phyloP scores from a whole-genome alignment of 306 rosid species.

The Argentina anserina region DNA sequence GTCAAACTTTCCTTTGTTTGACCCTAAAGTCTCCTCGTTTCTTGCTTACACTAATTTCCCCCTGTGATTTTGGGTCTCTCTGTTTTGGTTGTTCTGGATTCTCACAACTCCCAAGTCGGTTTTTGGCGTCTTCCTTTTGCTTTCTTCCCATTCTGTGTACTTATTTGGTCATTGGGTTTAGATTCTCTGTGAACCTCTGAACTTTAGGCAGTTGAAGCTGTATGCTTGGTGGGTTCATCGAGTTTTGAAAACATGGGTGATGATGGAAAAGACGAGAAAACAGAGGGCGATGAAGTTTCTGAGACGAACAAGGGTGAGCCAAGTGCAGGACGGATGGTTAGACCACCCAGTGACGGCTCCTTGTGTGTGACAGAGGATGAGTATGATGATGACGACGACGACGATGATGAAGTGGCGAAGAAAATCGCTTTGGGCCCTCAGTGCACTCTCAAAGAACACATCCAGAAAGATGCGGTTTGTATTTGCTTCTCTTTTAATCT shows the following conservation, averaged over 20 bases:
- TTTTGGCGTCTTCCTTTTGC: slow-evolving; percentile 16
- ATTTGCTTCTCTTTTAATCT: neutral
- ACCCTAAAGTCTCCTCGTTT: slow-evolving; percentile 25
- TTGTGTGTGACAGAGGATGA: slow-evolving; percentile 73
- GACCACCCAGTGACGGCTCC: slow-evolving; percentile 57
- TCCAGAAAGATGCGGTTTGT: slow-evolving; percentile 83
- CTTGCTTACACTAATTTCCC: slow-evolving; percentile 1
- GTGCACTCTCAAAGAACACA: slow-evolving; percentile 73
- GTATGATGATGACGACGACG: slow-evolving; percentile 83
- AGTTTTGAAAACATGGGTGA: slow-evolving; percentile 73
- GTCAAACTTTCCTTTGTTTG: slow-evolving; percentile 38
- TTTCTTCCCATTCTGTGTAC: slow-evolving; percentile 13
- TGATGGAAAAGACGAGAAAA: slow-evolving; percentile 51
- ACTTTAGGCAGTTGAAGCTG: neutral
- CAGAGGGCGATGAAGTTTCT: slow-evolving; percentile 25
- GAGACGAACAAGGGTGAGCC: slow-evolving; percentile 33
- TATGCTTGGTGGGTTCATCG: slow-evolving; percentile 45
- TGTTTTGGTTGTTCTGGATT: slow-evolving; percentile 41
- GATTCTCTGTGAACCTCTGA: slow-evolving; percentile 1
- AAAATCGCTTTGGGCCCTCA: slow-evolving; percentile 88
- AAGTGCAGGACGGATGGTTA: slow-evolving; percentile 30
- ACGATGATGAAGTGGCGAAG: slow-evolving; percentile 68
- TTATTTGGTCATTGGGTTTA: slow-evolving; percentile 17
- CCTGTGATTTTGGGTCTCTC: slow-evolving; percentile 16
- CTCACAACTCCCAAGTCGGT: slow-evolving; percentile 42